Conservation (phyloP, 2,329 filamentous ascomycete species). For the Trichothecium sympodiale region DNA sequence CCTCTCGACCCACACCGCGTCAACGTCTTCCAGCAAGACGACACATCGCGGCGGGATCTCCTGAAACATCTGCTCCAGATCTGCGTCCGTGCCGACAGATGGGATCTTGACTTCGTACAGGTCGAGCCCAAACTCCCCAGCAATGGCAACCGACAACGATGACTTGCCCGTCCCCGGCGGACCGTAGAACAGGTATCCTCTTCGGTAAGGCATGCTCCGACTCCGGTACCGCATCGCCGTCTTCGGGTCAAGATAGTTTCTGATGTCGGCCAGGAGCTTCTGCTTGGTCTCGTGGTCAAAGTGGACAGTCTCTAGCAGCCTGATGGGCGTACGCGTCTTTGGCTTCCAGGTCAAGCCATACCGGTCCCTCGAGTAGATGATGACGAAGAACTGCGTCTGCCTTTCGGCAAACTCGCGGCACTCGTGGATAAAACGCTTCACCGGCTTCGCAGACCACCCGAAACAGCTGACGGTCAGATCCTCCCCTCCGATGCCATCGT, state of each 20-base stretch:
- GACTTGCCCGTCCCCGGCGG: constrained; percentile 53
- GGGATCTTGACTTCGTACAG: constrained; percentile 39
- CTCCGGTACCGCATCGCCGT: constrained; percentile 49
- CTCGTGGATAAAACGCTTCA: constrained; percentile 30
- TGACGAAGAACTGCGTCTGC: constrained; percentile 37
- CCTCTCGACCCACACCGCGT: constrained; percentile 26
- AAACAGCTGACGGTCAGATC: constrained; percentile 37
- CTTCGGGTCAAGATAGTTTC: constrained; percentile 38
- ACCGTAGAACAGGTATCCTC: constrained; percentile 54
- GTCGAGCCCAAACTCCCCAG: constrained; percentile 37
- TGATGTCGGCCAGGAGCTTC: constrained; percentile 35
- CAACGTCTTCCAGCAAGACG: constrained; percentile 44
- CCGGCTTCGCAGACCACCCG: constrained; percentile 36
- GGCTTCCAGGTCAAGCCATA: constrained; percentile 37
- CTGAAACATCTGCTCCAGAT: constrained; percentile 39
- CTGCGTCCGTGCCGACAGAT: constrained; percentile 37
- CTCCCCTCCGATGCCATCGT: constrained; percentile 33
- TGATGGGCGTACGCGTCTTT: constrained; percentile 35
- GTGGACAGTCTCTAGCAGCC: constrained; percentile 38
- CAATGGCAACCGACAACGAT: constrained; percentile 39
- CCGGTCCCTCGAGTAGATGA: constrained; percentile 33
- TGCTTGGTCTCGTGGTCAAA: constrained; percentile 35
- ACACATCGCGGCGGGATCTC: constrained; percentile 40
- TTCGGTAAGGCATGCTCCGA: constrained; percentile 31
- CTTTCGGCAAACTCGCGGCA: constrained; percentile 37